A percentile compares a stretch with the other conserved stretches of the same genome.
Conservation (phyloP, 164 flowering plant genomes). For the Euptelea pleiosperma region DNA sequence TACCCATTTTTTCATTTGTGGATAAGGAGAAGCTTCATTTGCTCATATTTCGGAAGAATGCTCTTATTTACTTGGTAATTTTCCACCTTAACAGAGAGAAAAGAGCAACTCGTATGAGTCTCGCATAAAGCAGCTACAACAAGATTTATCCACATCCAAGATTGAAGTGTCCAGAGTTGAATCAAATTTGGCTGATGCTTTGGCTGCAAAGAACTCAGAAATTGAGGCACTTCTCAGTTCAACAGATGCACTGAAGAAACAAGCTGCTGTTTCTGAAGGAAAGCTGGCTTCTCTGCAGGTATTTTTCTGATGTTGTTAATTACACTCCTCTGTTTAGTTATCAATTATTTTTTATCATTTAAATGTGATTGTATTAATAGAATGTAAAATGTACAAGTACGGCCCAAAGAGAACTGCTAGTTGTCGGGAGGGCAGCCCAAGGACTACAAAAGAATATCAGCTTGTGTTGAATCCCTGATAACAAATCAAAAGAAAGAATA, state of each 20-base stretch:
- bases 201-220: conserved; percentile 91
- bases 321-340: background rate
- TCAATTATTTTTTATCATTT: too few species aligned
- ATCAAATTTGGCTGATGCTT: conserved; percentile 76
- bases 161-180: conserved; percentile 63
- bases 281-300: conserved; percentile 91
- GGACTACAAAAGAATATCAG: too few species aligned
- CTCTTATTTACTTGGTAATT: background rate
- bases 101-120: conserved; percentile 71
- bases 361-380: too few species aligned
- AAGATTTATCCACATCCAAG: conserved; percentile 68
- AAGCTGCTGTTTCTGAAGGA: conserved; percentile 85
- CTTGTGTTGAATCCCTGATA: too few species aligned
- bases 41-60: background rate
- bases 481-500: too few species aligned
- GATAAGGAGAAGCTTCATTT: background rate
- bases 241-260: conserved; percentile 77
- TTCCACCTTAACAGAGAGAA: conserved; percentile 61
- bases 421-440: too few species aligned
- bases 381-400: too few species aligned
- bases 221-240: conserved; percentile 73
- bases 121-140: conserved; percentile 72
- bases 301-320: conserved; percentile 2
- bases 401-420: too few species aligned
- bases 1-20: background rate